Percentiles rank a stretch among this genome's conserved stretches.
These are phyloP conservation scores for Adiantum capillusveneris DNA, from an alignment of 75 land plant genomes.

Conservation along the genomic window DNA sequence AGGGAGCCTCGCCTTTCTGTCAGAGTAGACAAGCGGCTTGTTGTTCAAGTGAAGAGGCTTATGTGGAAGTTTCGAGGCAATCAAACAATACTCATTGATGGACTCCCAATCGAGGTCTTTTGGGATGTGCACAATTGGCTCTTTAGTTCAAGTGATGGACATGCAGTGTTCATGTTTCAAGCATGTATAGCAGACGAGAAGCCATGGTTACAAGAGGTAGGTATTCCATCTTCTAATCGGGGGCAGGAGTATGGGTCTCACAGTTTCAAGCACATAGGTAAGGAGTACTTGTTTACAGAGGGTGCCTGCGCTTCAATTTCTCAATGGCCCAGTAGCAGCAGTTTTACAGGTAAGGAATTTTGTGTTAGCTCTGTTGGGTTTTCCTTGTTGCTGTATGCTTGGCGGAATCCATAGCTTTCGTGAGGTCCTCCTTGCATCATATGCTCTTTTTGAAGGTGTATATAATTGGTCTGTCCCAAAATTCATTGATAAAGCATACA, in stretches of 20 bases:
- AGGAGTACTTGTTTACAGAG: neutral
- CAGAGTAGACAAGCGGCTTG: slow-evolving; percentile 39
- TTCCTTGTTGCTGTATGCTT: slow-evolving; percentile 34
- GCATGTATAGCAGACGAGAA: slow-evolving; percentile 24
- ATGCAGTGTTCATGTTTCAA: slow-evolving; percentile 50
- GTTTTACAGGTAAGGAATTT: slow-evolving; percentile 20
- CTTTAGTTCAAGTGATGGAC: slow-evolving; percentile 27
- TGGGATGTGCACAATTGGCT: slow-evolving; percentile 69
- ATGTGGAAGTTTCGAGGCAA: slow-evolving; percentile 62
- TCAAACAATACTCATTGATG: slow-evolving; percentile 46
- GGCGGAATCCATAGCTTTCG: slow-evolving; percentile 15
- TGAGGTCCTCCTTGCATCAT: no score
- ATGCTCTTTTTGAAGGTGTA: no score
- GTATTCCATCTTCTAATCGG: neutral
- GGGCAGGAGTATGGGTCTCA: neutral
- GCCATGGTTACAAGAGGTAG: slow-evolving; percentile 17
- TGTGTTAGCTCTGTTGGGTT: slow-evolving; percentile 15
- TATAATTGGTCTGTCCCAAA: no score
- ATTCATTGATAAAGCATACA: no score
- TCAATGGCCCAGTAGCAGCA: slow-evolving; percentile 22
- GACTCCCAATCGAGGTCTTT: slow-evolving; percentile 41
- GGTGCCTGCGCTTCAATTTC: slow-evolving; percentile 13
- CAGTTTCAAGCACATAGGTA: neutral
- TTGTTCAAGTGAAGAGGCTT: slow-evolving; percentile 47
- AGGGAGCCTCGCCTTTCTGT: slow-evolving; percentile 39